Base-by-base conservation (phyloP, 495 filamentous ascomycete species). In the Xylaria castorea region DNA sequence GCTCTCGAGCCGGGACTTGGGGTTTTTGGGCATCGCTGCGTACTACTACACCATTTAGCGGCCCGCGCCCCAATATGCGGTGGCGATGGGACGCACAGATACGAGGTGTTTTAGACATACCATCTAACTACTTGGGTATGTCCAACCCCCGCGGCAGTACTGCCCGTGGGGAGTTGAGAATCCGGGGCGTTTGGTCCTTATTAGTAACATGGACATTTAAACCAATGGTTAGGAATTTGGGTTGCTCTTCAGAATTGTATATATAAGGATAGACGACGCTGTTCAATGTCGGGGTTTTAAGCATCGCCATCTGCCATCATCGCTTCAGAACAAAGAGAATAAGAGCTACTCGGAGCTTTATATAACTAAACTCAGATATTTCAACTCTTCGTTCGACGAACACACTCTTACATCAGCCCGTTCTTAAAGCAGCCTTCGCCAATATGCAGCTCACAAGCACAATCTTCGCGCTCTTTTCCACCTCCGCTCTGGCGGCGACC, bases 391-490 rank as follows among this genome's bases (percentile, higher is more conserved):
- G 50, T 65, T 25, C 40, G 0, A 48, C 46, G 32, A 7, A 38
- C 46, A 68, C 30, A 42, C 27, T 20, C 38, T 38, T 22, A 32
- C 38, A 46, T n/a, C 66, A 68, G n/a, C 3, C n/a, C 70, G 44
- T 9, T 40, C 6, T 30, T 34, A 61, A 51, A 46, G 38, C 42
- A 70, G 36, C 7, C 36, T 25, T 40, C 40, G 58, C 71, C 76
- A 85, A 51, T 66, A 89, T 89, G 87, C 85, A 87, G 65, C 73
- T 86, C 81, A 77, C 81, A 67, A 60, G n/a, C 62, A 60, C 81
- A 75, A 68, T 86, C 72, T 55, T 84, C 71, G 62, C 80, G 75
- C 71, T 78, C 63, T 81, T 83, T 65, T 75, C 83, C 61, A 68
- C 79, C 58, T 75, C 83, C 30, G 78, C 81, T 76, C 73, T 85